Evolutionary conservation across 805 yeast species (phyloP).

Genomic region (Hanseniaspora guilliermondii): DNA sequence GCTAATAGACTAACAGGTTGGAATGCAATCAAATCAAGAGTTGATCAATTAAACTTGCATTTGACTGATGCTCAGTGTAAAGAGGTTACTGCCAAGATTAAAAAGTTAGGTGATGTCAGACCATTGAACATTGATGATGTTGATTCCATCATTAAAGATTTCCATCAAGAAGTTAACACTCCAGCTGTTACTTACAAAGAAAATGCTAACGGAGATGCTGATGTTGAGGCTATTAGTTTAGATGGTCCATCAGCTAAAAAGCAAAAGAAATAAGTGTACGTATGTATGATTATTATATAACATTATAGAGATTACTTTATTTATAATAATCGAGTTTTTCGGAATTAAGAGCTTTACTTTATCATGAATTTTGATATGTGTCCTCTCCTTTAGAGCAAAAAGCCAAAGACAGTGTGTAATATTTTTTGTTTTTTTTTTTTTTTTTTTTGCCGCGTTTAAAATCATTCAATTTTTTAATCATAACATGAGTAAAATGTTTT

Average conservation of each 20-base stretch:
- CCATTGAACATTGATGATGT: constrained; percentile 93
- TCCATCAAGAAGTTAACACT: constrained; percentile 62
- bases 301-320: constrained; percentile 11
- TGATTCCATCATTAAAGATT: constrained; percentile 89
- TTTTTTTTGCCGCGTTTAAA: too few relatives aligned
- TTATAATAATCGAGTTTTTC: constrained; percentile 20
- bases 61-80: constrained; percentile 87
- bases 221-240: constrained; percentile 18
- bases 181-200: constrained; percentile 32
- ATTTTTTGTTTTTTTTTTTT: too few relatives aligned
- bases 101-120: constrained; percentile 88
- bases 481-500: too few relatives aligned
- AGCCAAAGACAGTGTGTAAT: too few relatives aligned
- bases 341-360: neutral
- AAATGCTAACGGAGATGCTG: constrained; percentile 18
- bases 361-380: too few relatives aligned
- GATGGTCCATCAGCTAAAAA: constrained; percentile 27
- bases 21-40: constrained; percentile 97
- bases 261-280: constrained; percentile 18
- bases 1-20: constrained; percentile 97
- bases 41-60: constrained; percentile 84
- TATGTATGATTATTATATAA: neutral
- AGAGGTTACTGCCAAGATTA: constrained; percentile 87
- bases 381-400: neutral
- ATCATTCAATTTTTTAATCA: too few relatives aligned